Conservation (phyloP, 1,284 basidiomycete species). For the Sanghuangporus weigelae region DNA sequence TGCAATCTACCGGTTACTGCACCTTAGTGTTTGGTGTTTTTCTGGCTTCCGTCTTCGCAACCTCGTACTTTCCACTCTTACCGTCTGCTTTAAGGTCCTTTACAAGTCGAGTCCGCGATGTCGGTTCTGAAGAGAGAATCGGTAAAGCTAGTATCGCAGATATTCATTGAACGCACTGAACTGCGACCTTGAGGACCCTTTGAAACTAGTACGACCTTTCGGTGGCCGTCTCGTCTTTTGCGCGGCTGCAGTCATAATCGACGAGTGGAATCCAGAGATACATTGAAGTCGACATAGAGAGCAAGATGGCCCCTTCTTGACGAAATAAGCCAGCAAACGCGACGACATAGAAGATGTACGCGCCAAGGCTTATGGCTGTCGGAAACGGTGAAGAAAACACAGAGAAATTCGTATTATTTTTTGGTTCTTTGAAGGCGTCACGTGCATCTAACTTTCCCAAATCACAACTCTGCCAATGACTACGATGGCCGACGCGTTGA, state of each 20-base stretch:
- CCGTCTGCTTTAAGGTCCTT: conserved; percentile 30
- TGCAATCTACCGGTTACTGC: neutral
- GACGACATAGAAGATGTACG: neutral
- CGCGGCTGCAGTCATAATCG: neutral
- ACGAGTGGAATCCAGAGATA: neutral
- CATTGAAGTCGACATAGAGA: neutral
- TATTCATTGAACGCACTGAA: neutral
- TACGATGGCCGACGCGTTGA: conserved; percentile 14
- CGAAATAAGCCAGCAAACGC: neutral
- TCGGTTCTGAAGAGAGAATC: neutral
- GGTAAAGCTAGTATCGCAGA: neutral
- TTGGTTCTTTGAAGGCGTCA: neutral
- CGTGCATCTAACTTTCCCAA: neutral
- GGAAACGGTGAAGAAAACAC: neutral
- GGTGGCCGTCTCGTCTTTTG: neutral
- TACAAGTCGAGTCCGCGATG: conserved; percentile 34
- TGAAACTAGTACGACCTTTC: neutral
- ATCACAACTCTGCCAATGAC: neutral
- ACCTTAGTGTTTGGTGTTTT: conserved; percentile 14
- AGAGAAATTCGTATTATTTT: neutral
- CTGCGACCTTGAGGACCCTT: neutral
- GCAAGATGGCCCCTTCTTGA: neutral
- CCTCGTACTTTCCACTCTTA: conserved; percentile 24
- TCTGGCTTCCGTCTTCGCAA: conserved; percentile 31
- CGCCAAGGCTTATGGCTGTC: neutral